Evolutionary conservation across 176 grass and related monocot genomes (phyloP).

Genomic region (Lolium multiflorum): DNA sequence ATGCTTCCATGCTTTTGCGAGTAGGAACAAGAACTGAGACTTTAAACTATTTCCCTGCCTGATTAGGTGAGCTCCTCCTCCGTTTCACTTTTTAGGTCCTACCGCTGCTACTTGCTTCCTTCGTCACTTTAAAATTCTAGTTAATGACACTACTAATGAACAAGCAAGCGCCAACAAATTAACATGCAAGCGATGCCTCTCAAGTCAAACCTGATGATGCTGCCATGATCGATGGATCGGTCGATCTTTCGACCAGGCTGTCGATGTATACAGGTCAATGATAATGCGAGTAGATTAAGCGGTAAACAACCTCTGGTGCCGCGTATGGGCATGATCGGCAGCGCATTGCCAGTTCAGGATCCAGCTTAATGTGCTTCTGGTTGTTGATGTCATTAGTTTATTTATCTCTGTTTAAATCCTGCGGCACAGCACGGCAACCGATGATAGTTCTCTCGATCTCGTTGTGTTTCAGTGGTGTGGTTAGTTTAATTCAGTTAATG

Average conservation of each 20-base stretch:
- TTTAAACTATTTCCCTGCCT: conserved; percentile 31
- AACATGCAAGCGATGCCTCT: conserved; percentile 8
- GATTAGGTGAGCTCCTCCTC: conserved; percentile 51
- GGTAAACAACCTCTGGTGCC: not conserved
- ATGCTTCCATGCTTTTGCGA: conserved; percentile 64
- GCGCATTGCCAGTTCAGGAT: conserved; percentile 46
- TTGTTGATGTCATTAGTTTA: conserved; percentile 41
- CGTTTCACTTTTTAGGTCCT: conserved; percentile 34
- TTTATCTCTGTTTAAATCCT: conserved; percentile 32
- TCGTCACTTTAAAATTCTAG: not conserved
- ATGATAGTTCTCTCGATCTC: conserved; percentile 39
- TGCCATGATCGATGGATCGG: conserved; percentile 1
- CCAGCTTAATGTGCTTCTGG: conserved; percentile 15
- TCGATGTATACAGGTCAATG: conserved; percentile 32
- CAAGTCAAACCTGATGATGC: conserved; percentile 49
- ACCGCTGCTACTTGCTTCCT: conserved; percentile 12
- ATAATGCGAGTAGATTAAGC: conserved; percentile 33
- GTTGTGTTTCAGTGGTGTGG: conserved; percentile 23
- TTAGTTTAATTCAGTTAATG: conserved; percentile 40
- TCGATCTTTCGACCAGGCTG: conserved; percentile 24
- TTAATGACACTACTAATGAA: not conserved
- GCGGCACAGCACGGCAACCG: not conserved
- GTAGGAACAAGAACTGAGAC: conserved; percentile 42
- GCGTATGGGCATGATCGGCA: conserved; percentile 21
- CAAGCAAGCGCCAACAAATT: not conserved